A percentile compares a stretch with the other conserved stretches of the same genome.
Conservation (phyloP, 345 rosid genomes). For the Stellera chamaejasme region DNA sequence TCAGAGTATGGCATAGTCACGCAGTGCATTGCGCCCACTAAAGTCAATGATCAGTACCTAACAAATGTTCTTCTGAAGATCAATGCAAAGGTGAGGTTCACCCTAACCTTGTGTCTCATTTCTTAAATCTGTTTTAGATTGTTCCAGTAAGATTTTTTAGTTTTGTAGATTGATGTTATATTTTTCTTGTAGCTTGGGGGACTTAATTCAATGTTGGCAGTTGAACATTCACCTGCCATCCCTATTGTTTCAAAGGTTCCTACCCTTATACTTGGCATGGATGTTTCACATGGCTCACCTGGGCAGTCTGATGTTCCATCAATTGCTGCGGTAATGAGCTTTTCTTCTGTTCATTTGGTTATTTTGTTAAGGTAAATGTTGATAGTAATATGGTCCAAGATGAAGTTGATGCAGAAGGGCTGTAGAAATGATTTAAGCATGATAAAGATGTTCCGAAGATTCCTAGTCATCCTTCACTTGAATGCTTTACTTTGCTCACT, state of each 20-base stretch:
- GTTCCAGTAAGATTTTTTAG: neutral
- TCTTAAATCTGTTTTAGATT: no score
- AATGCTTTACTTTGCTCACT: slow-evolving; percentile 81
- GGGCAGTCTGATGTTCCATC: slow-evolving; percentile 82
- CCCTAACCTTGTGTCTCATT: neutral
- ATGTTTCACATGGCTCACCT: slow-evolving; percentile 96
- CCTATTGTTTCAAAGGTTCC: slow-evolving; percentile 68
- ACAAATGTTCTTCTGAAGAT: slow-evolving; percentile 85
- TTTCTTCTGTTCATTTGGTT: slow-evolving; percentile 1
- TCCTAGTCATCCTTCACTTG: slow-evolving; percentile 69
- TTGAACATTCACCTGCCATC: slow-evolving; percentile 61
- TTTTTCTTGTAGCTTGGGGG: slow-evolving; percentile 74
- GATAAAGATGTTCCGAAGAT: slow-evolving; percentile 29
- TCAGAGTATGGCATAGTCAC: slow-evolving; percentile 74
- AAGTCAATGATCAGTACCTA: slow-evolving; percentile 78
- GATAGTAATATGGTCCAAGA: no score
- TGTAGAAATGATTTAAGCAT: no score
- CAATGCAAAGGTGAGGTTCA: slow-evolving; percentile 68
- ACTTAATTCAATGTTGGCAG: slow-evolving; percentile 55
- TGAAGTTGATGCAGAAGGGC: no score
- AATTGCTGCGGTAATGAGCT: slow-evolving; percentile 67
- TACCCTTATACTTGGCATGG: slow-evolving; percentile 90
- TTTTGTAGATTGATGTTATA: neutral
- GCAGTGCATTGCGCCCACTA: slow-evolving; percentile 84
- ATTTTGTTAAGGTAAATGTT: no score